phyloP scores from a whole-genome alignment of 2,329 filamentous ascomycete species.

The Pseudocercospora musae region DNA sequence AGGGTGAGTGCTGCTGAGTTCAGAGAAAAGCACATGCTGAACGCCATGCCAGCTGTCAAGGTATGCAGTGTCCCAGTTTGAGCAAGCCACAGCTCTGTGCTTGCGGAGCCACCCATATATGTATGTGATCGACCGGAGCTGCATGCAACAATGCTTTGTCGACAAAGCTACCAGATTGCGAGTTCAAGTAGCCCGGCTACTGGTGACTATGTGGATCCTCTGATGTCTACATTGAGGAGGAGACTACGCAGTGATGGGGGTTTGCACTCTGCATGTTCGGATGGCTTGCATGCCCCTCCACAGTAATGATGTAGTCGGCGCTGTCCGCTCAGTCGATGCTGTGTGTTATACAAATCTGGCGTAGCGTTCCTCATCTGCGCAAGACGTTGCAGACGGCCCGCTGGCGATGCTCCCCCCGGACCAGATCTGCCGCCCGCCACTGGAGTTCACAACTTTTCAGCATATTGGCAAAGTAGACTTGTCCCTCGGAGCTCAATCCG shows the following conservation, averaged over 20 bases:
- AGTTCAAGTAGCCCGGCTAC: neutral
- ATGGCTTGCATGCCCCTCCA: neutral
- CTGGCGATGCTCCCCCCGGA: neutral
- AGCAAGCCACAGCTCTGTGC: neutral
- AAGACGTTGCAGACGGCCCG: neutral
- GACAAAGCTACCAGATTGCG: neutral
- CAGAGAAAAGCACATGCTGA: neutral
- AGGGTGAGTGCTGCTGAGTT: neutral
- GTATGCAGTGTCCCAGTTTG: neutral
- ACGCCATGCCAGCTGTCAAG: neutral
- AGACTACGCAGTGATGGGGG: neutral
- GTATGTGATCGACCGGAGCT: neutral
- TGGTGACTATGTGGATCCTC: neutral
- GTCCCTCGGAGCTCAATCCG: neutral
- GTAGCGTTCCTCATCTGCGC: neutral
- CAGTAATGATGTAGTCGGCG: neutral
- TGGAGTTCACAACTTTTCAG: neutral
- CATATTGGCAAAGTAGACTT: neutral
- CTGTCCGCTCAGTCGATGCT: neutral
- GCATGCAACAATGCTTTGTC: neutral
- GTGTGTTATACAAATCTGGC: neutral
- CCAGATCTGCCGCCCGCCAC: neutral
- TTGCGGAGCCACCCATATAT: neutral
- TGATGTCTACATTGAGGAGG: neutral
- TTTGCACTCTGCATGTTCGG: neutral